Evolutionary conservation across 1,139 yeast species (phyloP).

Genomic region (Hemisphaericaspora xylofermentans): DNA sequence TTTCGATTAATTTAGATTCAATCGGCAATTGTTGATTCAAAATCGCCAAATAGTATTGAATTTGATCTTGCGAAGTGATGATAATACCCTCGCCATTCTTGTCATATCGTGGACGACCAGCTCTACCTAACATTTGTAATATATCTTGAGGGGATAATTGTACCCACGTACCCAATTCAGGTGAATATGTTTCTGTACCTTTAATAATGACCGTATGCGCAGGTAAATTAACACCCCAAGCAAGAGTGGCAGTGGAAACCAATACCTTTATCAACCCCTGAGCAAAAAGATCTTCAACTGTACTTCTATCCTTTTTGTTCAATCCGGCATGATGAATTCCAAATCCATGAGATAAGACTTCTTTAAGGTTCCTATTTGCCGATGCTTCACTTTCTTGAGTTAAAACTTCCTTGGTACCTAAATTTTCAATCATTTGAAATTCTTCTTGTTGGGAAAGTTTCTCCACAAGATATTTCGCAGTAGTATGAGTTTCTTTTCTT

Average conservation of each 20-base stretch:
- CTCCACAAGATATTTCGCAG: constrained; percentile 74
- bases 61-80: constrained; percentile 81
- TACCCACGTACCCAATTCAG: constrained; percentile 85
- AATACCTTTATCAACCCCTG: constrained; percentile 80
- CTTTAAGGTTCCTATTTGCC: constrained; percentile 55
- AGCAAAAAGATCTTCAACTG: constrained; percentile 84
- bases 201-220: constrained; percentile 95
- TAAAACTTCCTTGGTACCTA: constrained; percentile 62
- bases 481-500: constrained; percentile 83
- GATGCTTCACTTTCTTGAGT: constrained; percentile 60
- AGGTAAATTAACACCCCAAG: constrained; percentile 98
- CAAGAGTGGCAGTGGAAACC: constrained; percentile 92
- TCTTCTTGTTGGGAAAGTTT: constrained; percentile 59
- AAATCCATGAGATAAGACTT: constrained; percentile 67
- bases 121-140: constrained; percentile 93
- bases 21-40: constrained; percentile 89
- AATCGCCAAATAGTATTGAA: constrained; percentile 85
- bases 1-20: constrained; percentile 79
- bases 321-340: constrained; percentile 97
- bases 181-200: constrained; percentile 93
- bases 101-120: constrained; percentile 95
- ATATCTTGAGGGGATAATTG: constrained; percentile 93
- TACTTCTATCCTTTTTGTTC: constrained; percentile 66
- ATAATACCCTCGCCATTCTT: constrained; percentile 92
- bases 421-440: constrained; percentile 48